These are phyloP conservation scores for Suhomyces kunorum DNA, from an alignment of 1,139 yeast species.

Conservation along the genomic window DNA sequence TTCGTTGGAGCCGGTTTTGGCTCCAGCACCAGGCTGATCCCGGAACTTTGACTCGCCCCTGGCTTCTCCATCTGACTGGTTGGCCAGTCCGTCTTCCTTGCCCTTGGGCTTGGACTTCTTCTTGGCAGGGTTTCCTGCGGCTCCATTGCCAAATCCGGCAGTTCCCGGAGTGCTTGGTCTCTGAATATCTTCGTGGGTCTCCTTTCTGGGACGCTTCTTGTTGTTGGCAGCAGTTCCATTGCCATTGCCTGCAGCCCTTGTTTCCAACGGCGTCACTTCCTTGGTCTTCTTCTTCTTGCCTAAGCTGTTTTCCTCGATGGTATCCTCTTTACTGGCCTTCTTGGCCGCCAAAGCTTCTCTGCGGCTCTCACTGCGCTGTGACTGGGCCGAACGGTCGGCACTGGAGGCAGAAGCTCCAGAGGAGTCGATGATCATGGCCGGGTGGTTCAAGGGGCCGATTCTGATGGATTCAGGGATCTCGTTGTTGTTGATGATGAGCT, in stretches of 20 bases:
- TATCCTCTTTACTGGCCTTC: constrained; percentile 51
- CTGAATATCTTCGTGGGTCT: constrained; percentile 13
- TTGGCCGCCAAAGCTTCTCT: constrained; percentile 92
- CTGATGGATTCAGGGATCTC: constrained; percentile 70
- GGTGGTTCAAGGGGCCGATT: constrained; percentile 80
- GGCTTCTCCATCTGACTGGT: constrained; percentile 9
- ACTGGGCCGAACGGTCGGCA: constrained; percentile 58
- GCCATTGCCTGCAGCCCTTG: constrained; percentile 6
- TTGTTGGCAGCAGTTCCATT: constrained; percentile 9
- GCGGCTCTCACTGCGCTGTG: constrained; percentile 76
- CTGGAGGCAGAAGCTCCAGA: constrained; percentile 38
- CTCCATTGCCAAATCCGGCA: constrained; percentile 4
- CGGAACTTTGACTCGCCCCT: constrained; percentile 11
- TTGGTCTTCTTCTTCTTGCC: constrained; percentile 32
- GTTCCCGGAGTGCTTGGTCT: constrained; percentile 12
- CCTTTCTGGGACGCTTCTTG: constrained; percentile 27
- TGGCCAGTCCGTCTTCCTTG: constrained; percentile 26
- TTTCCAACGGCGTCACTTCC: constrained; percentile 20
- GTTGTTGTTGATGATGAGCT: constrained; percentile 65
- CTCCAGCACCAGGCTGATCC: constrained; percentile 6
- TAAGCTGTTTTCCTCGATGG: constrained; percentile 34
- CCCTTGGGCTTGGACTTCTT: constrained; percentile 33
- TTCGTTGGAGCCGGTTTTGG: constrained; percentile 38
- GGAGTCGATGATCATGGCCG: constrained; percentile 73
- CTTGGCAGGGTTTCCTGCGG: constrained; percentile 19